These are phyloP conservation scores for Danielozyma ontarioensis DNA, from an alignment of 805 yeast species.

Conservation along the genomic window DNA sequence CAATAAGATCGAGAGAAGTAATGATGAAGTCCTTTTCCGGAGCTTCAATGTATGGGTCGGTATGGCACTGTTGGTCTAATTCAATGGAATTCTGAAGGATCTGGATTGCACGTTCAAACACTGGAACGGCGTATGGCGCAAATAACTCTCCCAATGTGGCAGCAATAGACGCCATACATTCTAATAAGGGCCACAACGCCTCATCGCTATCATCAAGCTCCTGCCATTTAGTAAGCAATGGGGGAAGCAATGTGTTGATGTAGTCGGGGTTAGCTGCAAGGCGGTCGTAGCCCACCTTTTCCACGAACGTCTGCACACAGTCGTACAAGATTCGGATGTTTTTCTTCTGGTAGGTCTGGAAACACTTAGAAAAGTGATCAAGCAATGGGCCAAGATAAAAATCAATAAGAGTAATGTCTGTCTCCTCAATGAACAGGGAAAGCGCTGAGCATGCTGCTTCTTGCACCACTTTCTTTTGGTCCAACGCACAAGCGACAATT, in stretches of 20 bases:
- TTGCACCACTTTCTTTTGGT: constrained; percentile 88
- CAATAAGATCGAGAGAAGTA: constrained; percentile 83
- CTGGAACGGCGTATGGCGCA: constrained; percentile 85
- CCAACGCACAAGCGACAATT: constrained; percentile 69
- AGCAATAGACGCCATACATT: constrained; percentile 89
- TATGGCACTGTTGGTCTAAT: constrained; percentile 55
- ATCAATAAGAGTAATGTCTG: constrained; percentile 57
- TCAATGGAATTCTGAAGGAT: constrained; percentile 67
- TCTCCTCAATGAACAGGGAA: constrained; percentile 74
- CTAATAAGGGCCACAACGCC: constrained; percentile 87
- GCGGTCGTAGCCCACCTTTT: constrained; percentile 58
- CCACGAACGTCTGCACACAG: constrained; percentile 85
- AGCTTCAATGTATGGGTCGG: constrained; percentile 61
- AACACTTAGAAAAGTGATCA: constrained; percentile 67
- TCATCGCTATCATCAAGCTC: constrained; percentile 67
- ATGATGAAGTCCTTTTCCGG: constrained; percentile 91
- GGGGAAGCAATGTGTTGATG: constrained; percentile 67
- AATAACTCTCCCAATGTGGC: constrained; percentile 79
- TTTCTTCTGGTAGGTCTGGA: constrained; percentile 71
- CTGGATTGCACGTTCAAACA: constrained; percentile 70
- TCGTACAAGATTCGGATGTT: constrained; percentile 82
- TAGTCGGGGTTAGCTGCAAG: constrained; percentile 50
- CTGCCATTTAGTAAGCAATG: constrained; percentile 80
- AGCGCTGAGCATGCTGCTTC: constrained; percentile 89
- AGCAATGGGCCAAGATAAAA: constrained; percentile 65